Conservation (phyloP, 805 yeast species). For the Wickerhamia fluorescens region DNA sequence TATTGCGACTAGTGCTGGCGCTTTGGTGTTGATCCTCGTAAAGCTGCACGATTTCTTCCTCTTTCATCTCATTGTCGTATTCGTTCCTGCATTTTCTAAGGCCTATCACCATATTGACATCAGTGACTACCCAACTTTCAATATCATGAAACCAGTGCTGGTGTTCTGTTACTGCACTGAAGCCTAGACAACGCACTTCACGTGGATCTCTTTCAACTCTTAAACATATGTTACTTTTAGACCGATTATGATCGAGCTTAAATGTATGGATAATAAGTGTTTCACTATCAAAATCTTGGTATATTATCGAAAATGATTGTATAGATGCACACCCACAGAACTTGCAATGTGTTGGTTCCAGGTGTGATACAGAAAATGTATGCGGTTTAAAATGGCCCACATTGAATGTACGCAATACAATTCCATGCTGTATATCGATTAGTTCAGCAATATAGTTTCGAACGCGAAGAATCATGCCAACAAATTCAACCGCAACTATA, state of each 20-base stretch:
- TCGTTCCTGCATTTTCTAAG: conserved; percentile 23
- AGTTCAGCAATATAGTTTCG: conserved; percentile 51
- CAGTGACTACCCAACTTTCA: conserved; percentile 77
- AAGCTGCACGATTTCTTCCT: conserved; percentile 2
- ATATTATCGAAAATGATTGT: conserved; percentile 63
- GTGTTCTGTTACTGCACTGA: conserved; percentile 65
- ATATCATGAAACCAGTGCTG: conserved; percentile 59
- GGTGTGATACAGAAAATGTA: conserved; percentile 64
- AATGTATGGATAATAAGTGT: conserved; percentile 67
- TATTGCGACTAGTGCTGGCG: conserved; percentile 1
- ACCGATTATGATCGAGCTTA: conserved; percentile 56
- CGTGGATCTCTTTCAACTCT: conserved; percentile 91
- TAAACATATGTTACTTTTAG: conserved; percentile 73
- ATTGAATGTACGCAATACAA: conserved; percentile 50
- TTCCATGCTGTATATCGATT: conserved; percentile 75
- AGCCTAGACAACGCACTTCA: conserved; percentile 84
- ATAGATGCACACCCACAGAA: conserved; percentile 89
- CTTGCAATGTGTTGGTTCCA: conserved; percentile 81
- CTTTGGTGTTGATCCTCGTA: background rate
- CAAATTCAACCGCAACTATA: conserved; percentile 56
- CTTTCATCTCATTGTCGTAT: conserved; percentile 13
- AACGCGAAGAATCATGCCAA: conserved; percentile 67
- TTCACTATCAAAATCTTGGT: conserved; percentile 51
- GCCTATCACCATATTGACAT: conserved; percentile 71
- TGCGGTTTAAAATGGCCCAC: conserved; percentile 58